phyloP scores from a whole-genome alignment of 495 filamentous ascomycete species.

The Penicillium herquei region DNA sequence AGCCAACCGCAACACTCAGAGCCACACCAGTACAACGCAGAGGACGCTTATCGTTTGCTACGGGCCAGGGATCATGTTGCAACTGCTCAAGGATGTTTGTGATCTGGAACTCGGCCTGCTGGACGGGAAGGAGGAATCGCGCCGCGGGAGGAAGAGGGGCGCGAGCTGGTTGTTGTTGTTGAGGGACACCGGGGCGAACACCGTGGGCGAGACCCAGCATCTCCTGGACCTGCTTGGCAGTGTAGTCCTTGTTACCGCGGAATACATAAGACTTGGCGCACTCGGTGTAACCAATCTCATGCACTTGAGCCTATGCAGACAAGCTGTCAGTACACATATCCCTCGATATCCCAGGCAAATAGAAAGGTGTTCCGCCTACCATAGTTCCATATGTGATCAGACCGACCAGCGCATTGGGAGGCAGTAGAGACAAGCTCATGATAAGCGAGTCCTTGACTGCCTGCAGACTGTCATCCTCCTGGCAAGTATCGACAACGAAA shows the following conservation, averaged over 20 bases:
- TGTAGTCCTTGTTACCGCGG: constrained; percentile 95
- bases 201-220: constrained; percentile 82
- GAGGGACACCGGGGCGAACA: constrained; percentile 73
- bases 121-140: constrained; percentile 90
- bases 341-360: not conserved
- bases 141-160: constrained; percentile 78
- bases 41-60: constrained; percentile 88
- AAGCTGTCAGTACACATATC: constrained; percentile 20
- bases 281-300: constrained; percentile 97
- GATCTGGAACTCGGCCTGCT: constrained; percentile 97
- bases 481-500: constrained; percentile 97
- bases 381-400: constrained; percentile 96
- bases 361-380: constrained; percentile 47
- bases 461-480: constrained; percentile 96
- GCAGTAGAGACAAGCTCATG: constrained; percentile 93
- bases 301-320: constrained; percentile 76
- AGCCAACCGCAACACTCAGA: constrained; percentile 87
- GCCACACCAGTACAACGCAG: constrained; percentile 95
- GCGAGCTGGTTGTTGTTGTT: constrained; percentile 67
- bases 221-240: constrained; percentile 95
- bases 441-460: constrained; percentile 94
- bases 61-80: constrained; percentile 97
- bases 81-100: constrained; percentile 95
- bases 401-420: constrained; percentile 90
- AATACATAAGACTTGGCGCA: constrained; percentile 99